phyloP scores from a whole-genome alignment of 2,329 filamentous ascomycete species.

The Penicillium sp. region DNA sequence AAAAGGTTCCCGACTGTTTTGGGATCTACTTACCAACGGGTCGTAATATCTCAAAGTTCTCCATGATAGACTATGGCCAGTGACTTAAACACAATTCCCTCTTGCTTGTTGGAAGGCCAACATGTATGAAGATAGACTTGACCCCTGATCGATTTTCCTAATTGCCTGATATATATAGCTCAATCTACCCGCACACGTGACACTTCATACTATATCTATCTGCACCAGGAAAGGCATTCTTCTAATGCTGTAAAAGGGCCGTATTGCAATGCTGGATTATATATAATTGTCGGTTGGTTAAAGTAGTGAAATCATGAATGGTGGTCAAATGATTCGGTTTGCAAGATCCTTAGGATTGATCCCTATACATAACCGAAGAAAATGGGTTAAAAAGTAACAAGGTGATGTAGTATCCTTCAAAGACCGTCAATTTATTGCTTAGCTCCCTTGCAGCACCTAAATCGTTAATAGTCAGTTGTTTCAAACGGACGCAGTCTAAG shows the following conservation, averaged over 20 bases:
- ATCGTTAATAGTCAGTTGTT: neutral
- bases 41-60: conserved; percentile 42
- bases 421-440: neutral
- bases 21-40: conserved; percentile 27
- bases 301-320: neutral
- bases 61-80: conserved; percentile 45
- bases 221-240: neutral
- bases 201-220: neutral
- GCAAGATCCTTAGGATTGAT: neutral
- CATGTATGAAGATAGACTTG: neutral
- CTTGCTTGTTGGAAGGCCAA: neutral
- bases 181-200: conserved; percentile 8
- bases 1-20: neutral
- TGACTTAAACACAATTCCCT: no score
- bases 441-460: neutral
- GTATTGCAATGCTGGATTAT: no score
- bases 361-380: neutral
- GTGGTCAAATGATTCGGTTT: neutral
- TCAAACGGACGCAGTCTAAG: neutral
- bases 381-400: neutral
- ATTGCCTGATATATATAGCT: neutral
- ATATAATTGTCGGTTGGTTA: no score
- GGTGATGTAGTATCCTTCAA: neutral
- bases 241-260: neutral
- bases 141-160: neutral